These are phyloP conservation scores for Kondoa subrosea DNA, from an alignment of 768 basidiomycete species.

Conservation along the genomic window DNA sequence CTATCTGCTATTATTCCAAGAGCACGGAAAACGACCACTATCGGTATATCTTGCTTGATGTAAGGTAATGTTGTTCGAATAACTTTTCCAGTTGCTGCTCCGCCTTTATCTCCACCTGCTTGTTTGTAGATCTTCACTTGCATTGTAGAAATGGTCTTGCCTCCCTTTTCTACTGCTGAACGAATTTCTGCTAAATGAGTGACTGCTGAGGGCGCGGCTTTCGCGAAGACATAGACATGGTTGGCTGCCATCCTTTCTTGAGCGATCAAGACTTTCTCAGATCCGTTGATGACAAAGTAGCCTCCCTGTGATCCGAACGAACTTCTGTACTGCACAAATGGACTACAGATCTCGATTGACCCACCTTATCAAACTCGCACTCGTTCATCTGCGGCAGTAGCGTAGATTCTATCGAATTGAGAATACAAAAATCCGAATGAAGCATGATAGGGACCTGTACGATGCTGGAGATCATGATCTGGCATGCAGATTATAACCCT, in stretches of 20 bases:
- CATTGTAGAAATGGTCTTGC: slow-evolving; percentile 93
- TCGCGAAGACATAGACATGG: slow-evolving; percentile 97
- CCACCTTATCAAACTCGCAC: slow-evolving; percentile 74
- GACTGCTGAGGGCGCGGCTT: slow-evolving; percentile 87
- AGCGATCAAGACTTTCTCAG: slow-evolving; percentile 98
- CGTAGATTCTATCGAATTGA: slow-evolving; percentile 57
- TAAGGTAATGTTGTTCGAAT: slow-evolving; percentile 97
- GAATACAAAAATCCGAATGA: slow-evolving; percentile 83
- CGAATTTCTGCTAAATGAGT: slow-evolving; percentile 93
- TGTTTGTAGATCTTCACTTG: slow-evolving; percentile 64
- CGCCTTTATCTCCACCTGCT: slow-evolving; percentile 34
- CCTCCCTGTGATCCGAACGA: slow-evolving; percentile 47
- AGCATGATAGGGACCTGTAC: slow-evolving; percentile 91
- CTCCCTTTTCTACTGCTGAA: slow-evolving; percentile 91
- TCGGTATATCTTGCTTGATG: slow-evolving; percentile 93
- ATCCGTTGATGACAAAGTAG: slow-evolving; percentile 98
- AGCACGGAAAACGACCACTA: slow-evolving; percentile 96
- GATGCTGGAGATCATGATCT: neutral
- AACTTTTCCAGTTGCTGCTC: slow-evolving; percentile 41
- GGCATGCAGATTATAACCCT: neutral
- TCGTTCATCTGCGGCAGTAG: slow-evolving; percentile 85
- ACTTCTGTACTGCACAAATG: neutral
- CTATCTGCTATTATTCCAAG: slow-evolving; percentile 93
- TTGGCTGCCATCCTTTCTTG: slow-evolving; percentile 99
- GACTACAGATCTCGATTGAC: slow-evolving; percentile 7